These are phyloP conservation scores for Coemansia sp. DNA, from an alignment of 192 early-diverging fungal species.

Conservation along the genomic window DNA sequence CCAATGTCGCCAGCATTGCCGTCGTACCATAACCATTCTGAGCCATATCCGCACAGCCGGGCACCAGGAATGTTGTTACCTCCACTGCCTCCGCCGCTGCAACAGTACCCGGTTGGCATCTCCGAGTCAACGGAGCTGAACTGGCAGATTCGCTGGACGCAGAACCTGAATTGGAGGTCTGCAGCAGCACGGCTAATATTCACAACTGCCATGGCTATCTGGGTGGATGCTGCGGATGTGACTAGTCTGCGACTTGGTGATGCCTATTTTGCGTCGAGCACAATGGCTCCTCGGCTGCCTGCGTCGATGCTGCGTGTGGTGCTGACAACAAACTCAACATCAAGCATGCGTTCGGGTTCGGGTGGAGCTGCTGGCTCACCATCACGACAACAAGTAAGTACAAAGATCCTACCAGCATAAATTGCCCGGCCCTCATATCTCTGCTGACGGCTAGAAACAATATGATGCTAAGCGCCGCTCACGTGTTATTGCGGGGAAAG, in stretches of 20 bases:
- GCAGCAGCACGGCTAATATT: constrained; percentile 40
- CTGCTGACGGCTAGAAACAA: background rate
- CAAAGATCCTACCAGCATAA: background rate
- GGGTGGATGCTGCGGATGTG: constrained; percentile 32
- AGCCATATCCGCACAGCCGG: background rate
- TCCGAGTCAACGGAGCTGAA: constrained; percentile 32
- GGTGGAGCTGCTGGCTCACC: constrained; percentile 5
- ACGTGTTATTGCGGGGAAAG: too few relatives aligned
- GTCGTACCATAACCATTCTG: constrained; percentile 14
- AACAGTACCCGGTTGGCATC: constrained; percentile 22
- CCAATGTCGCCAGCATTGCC: background rate
- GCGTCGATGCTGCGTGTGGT: constrained; percentile 43
- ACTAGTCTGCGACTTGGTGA: constrained; percentile 37
- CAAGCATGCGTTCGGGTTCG: constrained; percentile 6
- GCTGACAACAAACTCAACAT: constrained; percentile 16
- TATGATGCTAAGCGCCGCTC: too few relatives aligned
- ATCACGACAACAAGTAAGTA: constrained; percentile 46
- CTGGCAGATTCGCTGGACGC: constrained; percentile 50
- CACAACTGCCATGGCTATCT: constrained; percentile 41
- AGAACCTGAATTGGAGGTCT: constrained; percentile 23
- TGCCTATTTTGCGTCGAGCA: constrained; percentile 47
- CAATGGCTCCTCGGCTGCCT: constrained; percentile 44
- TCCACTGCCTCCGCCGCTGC: constrained; percentile 5
- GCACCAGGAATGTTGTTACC: background rate
- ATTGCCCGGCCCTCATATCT: background rate